Evolutionary conservation across 2,329 filamentous ascomycete species (phyloP), one percentile per base, ranked within the genome.

Genomic region (Trichoderma guizhouense): DNA sequence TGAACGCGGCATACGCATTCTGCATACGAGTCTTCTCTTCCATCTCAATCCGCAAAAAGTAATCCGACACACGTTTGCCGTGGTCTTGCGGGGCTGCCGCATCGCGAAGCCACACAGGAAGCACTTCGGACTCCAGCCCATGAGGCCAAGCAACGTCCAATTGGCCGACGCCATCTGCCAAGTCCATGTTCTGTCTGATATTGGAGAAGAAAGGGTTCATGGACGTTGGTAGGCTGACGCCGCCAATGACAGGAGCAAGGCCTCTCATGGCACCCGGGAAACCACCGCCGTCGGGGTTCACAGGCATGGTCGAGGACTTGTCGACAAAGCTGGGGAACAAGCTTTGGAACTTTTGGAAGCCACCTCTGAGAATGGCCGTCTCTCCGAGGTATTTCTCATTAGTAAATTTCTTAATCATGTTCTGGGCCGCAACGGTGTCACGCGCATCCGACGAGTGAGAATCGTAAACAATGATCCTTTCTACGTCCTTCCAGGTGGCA

Each of bases 161-260:
- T 76, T 97, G 95, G 0, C 96, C 96, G 12, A 98, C 95, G 24
- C 96, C 96, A 75, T 94, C 94, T 36, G 97, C 92, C 21, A 99
- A 85, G 78, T 98, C 96, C 89, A 97, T 95, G 74, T 98, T 97
- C 80, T 98, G 96, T 57, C 96, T 90, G 76, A 99, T 98, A 75
- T 98, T 98, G 73, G 91, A 90, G 80, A 98, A 98, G 83, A 99
- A 98, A 0, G 95, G 95, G 72, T 90, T 90, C 74, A 89, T 87
- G 0, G 89, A 86, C 51, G 84, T 84, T 1, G 96, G 96, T 79
- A 98, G 90, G 72, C 90, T 88, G 74, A 97, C 97, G 7, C 95
- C 95, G 72, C 95, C 96, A 72, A 94, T 92, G n/a, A 97, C 92
- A 1, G 93, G 93, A 0, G 82, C 82, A 51, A 94, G 80, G 12